Percentiles rank a stretch among this genome's conserved stretches.
Evolutionary conservation across 768 basidiomycete genomes (phyloP).

Genomic region (Tephrocybe sp.): DNA sequence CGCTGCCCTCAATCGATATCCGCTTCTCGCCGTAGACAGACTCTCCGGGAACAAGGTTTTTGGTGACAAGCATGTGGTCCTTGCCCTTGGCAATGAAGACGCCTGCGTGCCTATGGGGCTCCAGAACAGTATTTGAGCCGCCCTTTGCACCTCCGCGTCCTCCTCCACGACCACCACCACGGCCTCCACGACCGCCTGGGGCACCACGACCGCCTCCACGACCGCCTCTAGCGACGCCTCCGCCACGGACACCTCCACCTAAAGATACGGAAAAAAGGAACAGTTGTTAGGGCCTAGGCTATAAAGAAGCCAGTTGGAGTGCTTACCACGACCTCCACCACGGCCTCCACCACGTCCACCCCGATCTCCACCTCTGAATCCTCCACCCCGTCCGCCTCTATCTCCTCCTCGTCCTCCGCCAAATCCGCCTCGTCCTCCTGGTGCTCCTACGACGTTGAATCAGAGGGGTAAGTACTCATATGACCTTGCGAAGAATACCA

Average conservation of each 20-base stretch:
- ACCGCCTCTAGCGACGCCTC: conserved; percentile 38
- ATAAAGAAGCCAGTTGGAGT: neutral
- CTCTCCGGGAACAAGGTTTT: conserved; percentile 97
- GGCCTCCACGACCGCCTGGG: conserved; percentile 43
- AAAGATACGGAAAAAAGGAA: neutral
- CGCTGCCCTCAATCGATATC: conserved; percentile 79
- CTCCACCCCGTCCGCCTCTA: conserved; percentile 34
- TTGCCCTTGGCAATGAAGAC: conserved; percentile 98
- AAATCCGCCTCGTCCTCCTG: conserved; percentile 79
- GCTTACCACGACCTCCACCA: conserved; percentile 33
- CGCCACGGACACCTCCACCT: conserved; percentile 30
- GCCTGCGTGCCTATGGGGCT: conserved; percentile 93
- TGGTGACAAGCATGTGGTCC: conserved; percentile 95
- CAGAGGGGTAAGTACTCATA: no score
- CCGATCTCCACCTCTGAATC: conserved; percentile 36
- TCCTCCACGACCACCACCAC: conserved; percentile 54
- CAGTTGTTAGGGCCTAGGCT: neutral
- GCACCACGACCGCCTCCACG: conserved; percentile 44
- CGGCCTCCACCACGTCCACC: conserved; percentile 44
- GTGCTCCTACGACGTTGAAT: conserved; percentile 39
- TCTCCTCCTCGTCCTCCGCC: conserved; percentile 42
- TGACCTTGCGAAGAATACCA: no score
- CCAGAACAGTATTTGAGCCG: conserved; percentile 86
- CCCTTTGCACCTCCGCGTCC: conserved; percentile 75
- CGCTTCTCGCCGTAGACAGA: conserved; percentile 99